Conservation (phyloP, 345 rosid genomes). For the Gynandropsis gynandra region DNA sequence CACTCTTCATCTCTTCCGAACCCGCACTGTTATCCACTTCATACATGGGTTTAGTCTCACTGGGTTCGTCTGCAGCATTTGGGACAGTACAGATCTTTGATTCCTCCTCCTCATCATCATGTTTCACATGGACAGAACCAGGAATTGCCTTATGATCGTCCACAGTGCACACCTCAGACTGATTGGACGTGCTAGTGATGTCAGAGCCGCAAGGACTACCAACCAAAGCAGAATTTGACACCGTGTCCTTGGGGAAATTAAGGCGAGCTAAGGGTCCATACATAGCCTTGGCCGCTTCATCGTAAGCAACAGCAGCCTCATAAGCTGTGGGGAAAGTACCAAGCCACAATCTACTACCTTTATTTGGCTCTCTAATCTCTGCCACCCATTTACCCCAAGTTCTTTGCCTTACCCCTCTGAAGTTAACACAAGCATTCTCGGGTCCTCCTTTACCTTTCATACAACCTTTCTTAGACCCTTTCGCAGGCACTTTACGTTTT, state of each 20-base stretch:
- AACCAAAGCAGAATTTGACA: too few species aligned
- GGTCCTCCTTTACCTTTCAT: slow-evolving; percentile 98
- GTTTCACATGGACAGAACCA: slow-evolving; percentile 8
- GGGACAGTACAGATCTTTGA: too few species aligned
- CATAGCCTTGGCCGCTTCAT: slow-evolving; percentile 66
- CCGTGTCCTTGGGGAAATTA: slow-evolving; percentile 38
- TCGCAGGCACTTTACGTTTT: slow-evolving; percentile 24
- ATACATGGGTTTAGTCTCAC: too few species aligned
- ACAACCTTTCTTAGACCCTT: slow-evolving; percentile 48
- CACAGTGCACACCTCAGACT: slow-evolving; percentile 38
- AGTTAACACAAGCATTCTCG: slow-evolving; percentile 44
- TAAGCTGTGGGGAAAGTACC: slow-evolving; percentile 73
- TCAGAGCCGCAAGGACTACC: slow-evolving; percentile 28
- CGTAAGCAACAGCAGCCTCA: slow-evolving; percentile 75
- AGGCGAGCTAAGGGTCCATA: slow-evolving; percentile 58
- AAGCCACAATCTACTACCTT: slow-evolving; percentile 72
- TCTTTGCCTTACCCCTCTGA: slow-evolving; percentile 82
- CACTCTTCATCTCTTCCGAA: not conserved
- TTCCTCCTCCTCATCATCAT: slow-evolving; percentile 22
- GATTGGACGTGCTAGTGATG: slow-evolving; percentile 25
- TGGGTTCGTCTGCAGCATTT: too few species aligned
- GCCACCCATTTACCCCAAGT: slow-evolving; percentile 97
- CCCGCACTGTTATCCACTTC: too few species aligned
- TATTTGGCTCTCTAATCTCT: slow-evolving; percentile 68
- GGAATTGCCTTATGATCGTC: slow-evolving; percentile 20